phyloP scores from a whole-genome alignment of 2,329 filamentous ascomycete genomes.

The Trichoderma simmonsii region DNA sequence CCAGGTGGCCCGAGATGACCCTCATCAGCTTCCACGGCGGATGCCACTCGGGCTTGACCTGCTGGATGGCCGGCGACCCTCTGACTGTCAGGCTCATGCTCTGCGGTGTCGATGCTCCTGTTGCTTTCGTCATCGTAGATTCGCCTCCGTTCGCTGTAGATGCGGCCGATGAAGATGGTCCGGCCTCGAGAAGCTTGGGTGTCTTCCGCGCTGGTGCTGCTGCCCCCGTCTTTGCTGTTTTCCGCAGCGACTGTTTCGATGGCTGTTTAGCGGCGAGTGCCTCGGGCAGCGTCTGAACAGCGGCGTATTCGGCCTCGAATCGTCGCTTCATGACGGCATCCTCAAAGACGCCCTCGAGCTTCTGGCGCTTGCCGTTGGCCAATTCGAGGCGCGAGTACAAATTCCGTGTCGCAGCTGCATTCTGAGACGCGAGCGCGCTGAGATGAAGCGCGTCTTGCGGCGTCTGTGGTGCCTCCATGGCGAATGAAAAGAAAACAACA shows the following conservation, averaged over 20 bases:
- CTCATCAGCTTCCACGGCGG: slow-evolving; percentile 98
- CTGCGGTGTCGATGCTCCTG: slow-evolving; percentile 20
- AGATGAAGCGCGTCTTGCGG: slow-evolving; percentile 35
- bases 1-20: slow-evolving; percentile 93
- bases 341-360: slow-evolving; percentile 35
- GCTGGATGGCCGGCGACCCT: slow-evolving; percentile 31
- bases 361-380: slow-evolving; percentile 37
- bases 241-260: slow-evolving; percentile 36
- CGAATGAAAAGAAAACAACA: not conserved
- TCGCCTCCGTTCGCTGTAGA: slow-evolving; percentile 20
- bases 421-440: slow-evolving; percentile 34
- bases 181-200: slow-evolving; percentile 40
- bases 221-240: slow-evolving; percentile 51
- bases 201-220: slow-evolving; percentile 32
- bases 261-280: slow-evolving; percentile 77
- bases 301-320: slow-evolving; percentile 71
- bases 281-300: slow-evolving; percentile 73
- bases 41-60: slow-evolving; percentile 86
- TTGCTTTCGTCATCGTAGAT: slow-evolving; percentile 12
- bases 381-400: slow-evolving; percentile 31
- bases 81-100: slow-evolving; percentile 34
- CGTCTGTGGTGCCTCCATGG: slow-evolving; percentile 35
- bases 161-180: slow-evolving; percentile 32
- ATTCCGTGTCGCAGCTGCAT: slow-evolving; percentile 33
- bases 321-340: slow-evolving; percentile 42